Evolutionary conservation across 495 filamentous ascomycete genomes (phyloP).

Genomic region (Lasiosphaeris hirsuta): DNA sequence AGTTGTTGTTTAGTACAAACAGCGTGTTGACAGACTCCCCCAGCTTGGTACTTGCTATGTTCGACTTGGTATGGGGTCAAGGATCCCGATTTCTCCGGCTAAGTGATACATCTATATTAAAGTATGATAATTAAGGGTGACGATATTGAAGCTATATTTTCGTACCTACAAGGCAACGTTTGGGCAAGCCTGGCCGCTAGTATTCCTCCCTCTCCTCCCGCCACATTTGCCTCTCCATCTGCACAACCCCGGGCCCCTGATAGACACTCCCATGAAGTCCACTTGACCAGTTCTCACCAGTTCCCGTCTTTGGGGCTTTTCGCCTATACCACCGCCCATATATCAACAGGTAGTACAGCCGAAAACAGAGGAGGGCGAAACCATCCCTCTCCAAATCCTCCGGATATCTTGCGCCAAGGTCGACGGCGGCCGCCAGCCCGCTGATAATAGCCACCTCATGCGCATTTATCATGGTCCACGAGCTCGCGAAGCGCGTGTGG

Average conservation of each 20-base stretch:
- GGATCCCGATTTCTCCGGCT: too few species aligned
- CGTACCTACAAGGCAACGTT: not conserved
- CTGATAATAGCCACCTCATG: slow-evolving; percentile 77
- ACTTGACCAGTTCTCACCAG: slow-evolving; percentile 42
- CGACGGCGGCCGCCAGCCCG: slow-evolving; percentile 73
- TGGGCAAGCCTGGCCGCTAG: not conserved
- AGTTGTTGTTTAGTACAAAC: too few species aligned
- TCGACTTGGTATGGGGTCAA: too few species aligned
- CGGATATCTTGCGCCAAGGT: slow-evolving; percentile 73
- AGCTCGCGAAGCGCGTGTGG: slow-evolving; percentile 64
- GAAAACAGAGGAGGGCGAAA: slow-evolving; percentile 40
- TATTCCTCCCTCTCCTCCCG: slow-evolving; percentile 40
- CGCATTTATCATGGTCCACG: slow-evolving; percentile 84
- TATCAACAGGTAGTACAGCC: slow-evolving; percentile 39
- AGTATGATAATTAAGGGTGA: not conserved
- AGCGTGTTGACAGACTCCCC: too few species aligned
- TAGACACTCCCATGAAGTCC: slow-evolving; percentile 55
- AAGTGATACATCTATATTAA: too few species aligned
- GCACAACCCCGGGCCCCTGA: slow-evolving; percentile 46
- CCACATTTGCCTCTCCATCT: slow-evolving; percentile 48
- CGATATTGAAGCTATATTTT: not conserved
- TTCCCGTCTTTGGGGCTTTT: slow-evolving; percentile 21
- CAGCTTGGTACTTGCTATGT: too few species aligned
- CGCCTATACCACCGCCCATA: slow-evolving; percentile 41
- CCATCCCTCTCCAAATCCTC: slow-evolving; percentile 40